Evolutionary conservation across 2,329 filamentous ascomycete species (phyloP).

Genomic region (Podosphaera fusca): DNA sequence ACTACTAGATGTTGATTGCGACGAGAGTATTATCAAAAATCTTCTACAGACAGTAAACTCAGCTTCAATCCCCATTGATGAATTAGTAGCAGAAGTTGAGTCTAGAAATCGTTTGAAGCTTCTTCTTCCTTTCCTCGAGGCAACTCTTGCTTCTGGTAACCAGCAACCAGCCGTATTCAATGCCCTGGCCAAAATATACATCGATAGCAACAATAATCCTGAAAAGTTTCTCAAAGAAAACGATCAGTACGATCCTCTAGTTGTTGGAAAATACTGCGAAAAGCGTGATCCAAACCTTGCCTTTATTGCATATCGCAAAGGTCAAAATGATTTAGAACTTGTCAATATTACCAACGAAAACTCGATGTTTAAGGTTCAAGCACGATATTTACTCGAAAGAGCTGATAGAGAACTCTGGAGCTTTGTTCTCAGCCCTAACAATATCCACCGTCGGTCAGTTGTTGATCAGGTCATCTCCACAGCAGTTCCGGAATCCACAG

Average conservation of each 20-base stretch:
- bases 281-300: constrained; percentile 88
- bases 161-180: constrained; percentile 95
- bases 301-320: constrained; percentile 92
- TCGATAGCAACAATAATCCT: constrained; percentile 93
- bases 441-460: constrained; percentile 77
- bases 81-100: constrained; percentile 88
- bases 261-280: constrained; percentile 93
- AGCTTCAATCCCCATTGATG: constrained; percentile 71
- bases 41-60: constrained; percentile 69
- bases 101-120: constrained; percentile 87
- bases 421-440: constrained; percentile 89
- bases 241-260: constrained; percentile 79
- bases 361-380: constrained; percentile 98
- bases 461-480: constrained; percentile 93
- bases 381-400: constrained; percentile 78
- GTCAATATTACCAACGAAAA: constrained; percentile 98
- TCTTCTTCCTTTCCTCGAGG: constrained; percentile 84
- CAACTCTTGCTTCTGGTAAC: constrained; percentile 70
- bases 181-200: constrained; percentile 96
- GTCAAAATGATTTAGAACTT: constrained; percentile 88
- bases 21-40: constrained; percentile 87
- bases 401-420: constrained; percentile 79
- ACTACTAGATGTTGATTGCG: constrained; percentile 86
- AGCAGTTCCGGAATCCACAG: constrained; percentile 75
- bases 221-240: constrained; percentile 97